Percentiles rank a stretch among this genome's conserved stretches.
phyloP scores from a whole-genome alignment of 2,329 filamentous ascomycete species.

The Rhynchosporium secalis region DNA sequence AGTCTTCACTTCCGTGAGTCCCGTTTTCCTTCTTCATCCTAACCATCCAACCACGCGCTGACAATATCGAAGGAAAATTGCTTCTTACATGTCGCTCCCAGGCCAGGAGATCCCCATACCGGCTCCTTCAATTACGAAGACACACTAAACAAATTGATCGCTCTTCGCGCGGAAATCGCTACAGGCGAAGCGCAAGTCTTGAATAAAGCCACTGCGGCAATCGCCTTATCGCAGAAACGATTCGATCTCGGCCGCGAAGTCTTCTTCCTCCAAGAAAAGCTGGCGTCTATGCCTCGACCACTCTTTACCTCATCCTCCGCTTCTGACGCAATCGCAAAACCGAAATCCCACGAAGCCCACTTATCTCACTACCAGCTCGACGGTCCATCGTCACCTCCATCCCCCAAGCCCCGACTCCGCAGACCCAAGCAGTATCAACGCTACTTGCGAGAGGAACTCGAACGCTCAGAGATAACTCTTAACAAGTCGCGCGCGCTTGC shows the following conservation, averaged over 20 bases:
- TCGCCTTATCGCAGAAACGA: not conserved
- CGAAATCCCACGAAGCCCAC: not conserved
- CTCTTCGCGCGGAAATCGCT: not conserved
- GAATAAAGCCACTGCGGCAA: not conserved
- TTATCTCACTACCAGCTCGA: not conserved
- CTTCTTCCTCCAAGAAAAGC: constrained; percentile 13
- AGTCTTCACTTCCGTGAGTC: constrained; percentile 17
- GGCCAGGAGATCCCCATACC: not conserved
- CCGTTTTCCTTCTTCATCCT: not conserved
- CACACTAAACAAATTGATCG: not conserved
- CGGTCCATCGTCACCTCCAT: not conserved
- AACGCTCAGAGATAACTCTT: not conserved
- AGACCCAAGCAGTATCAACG: constrained; percentile 13
- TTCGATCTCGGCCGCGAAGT: constrained; percentile 12
- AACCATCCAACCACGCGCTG: not conserved
- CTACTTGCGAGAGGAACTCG: constrained; percentile 13
- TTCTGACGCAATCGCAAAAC: not conserved
- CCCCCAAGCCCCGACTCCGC: not conserved
- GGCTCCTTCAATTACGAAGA: constrained; percentile 3
- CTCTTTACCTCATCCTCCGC: not conserved
- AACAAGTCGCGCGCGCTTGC: constrained; percentile 1
- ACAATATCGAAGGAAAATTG: constrained; percentile 16
- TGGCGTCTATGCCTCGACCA: not conserved
- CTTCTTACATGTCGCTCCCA: constrained; percentile 2
- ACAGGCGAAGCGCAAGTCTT: not conserved